Percentiles rank a stretch among this genome's conserved stretches.
These are phyloP conservation scores for Iris macrosiphon DNA, from an alignment of 106 monocot species.

Conservation along the genomic window DNA sequence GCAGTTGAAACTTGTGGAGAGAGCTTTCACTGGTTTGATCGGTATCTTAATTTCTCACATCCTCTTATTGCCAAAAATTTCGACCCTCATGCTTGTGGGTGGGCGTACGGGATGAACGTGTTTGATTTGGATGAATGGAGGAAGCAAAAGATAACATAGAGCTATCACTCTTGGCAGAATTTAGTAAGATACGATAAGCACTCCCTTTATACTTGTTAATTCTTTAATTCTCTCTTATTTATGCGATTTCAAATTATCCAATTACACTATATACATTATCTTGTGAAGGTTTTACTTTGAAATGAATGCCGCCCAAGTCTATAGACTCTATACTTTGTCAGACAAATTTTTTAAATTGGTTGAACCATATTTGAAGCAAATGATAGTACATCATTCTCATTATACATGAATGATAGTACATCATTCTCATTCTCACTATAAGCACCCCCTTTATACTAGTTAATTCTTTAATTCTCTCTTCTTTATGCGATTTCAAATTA, in stretches of 20 bases:
- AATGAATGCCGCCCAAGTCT: too few relatives aligned
- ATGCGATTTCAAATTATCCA: neutral
- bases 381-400: too few relatives aligned
- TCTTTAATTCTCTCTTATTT: neutral
- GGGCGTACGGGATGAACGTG: conserved; percentile 64
- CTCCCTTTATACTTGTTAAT: too few relatives aligned
- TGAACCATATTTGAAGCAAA: too few relatives aligned
- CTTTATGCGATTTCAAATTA: neutral
- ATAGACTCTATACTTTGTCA: too few relatives aligned
- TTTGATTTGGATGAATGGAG: conserved; percentile 58
- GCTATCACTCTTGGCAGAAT: conserved; percentile 57
- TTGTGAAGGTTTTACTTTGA: too few relatives aligned
- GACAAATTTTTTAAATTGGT: too few relatives aligned
- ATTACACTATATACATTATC: too few relatives aligned
- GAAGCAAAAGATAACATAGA: conserved; percentile 48
- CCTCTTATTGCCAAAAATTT: conserved; percentile 55
- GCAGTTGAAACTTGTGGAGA: conserved; percentile 61
- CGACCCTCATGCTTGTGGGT: conserved; percentile 49
- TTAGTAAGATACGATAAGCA: conserved; percentile 29
- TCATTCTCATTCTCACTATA: too few relatives aligned
- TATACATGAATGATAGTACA: too few relatives aligned
- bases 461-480: neutral
- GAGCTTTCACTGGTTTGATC: conserved; percentile 47
- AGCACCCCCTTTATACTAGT: too few relatives aligned
- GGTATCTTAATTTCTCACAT: conserved; percentile 57